These are phyloP conservation scores for Cylindrotheca fusiformis DNA, from an alignment of 108 stramenopile species.

Conservation along the genomic window DNA sequence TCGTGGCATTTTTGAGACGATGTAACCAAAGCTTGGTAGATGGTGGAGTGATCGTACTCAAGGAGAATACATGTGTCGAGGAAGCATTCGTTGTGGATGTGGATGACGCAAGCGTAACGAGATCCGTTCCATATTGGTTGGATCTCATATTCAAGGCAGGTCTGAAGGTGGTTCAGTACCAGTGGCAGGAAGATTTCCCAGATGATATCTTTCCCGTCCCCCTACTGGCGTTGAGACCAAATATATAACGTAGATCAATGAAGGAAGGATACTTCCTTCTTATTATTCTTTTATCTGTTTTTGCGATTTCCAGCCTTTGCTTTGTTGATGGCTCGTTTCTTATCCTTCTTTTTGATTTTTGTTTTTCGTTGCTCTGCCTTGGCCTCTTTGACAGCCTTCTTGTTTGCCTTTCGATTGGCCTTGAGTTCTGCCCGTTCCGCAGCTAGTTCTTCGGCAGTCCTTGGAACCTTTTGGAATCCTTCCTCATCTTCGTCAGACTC, in stretches of 20 bases:
- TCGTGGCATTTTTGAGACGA: slow-evolving; percentile 72
- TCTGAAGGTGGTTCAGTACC: slow-evolving; percentile 51
- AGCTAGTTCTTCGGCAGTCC: slow-evolving; percentile 67
- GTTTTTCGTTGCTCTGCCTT: slow-evolving; percentile 70
- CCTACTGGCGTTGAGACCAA: slow-evolving; percentile 60
- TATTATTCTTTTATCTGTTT: slow-evolving; percentile 9
- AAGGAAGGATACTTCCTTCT: background rate
- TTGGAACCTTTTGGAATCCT: slow-evolving; percentile 53
- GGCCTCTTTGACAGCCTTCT: slow-evolving; percentile 76
- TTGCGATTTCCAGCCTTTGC: slow-evolving; percentile 75
- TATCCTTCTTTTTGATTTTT: slow-evolving; percentile 93
- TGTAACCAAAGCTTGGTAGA: slow-evolving; percentile 51
- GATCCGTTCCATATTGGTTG: slow-evolving; percentile 73
- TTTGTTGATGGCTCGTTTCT: slow-evolving; percentile 85
- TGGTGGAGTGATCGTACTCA: slow-evolving; percentile 79
- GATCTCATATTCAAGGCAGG: slow-evolving; percentile 74
- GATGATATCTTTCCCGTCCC: slow-evolving; percentile 86
- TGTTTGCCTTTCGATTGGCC: slow-evolving; percentile 71
- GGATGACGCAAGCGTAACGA: slow-evolving; percentile 80
- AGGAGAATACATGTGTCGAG: slow-evolving; percentile 87
- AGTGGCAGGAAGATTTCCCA: slow-evolving; percentile 79
- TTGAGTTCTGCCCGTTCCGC: slow-evolving; percentile 59
- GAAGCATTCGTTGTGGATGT: slow-evolving; percentile 80
- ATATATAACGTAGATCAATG: background rate
- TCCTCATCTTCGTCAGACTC: slow-evolving; percentile 32